A percentile compares a stretch with the other conserved stretches of the same genome.
These are phyloP conservation scores for Furcasterigmium furcatum DNA, from an alignment of 2,329 filamentous ascomycete species.

Conservation along the genomic window DNA sequence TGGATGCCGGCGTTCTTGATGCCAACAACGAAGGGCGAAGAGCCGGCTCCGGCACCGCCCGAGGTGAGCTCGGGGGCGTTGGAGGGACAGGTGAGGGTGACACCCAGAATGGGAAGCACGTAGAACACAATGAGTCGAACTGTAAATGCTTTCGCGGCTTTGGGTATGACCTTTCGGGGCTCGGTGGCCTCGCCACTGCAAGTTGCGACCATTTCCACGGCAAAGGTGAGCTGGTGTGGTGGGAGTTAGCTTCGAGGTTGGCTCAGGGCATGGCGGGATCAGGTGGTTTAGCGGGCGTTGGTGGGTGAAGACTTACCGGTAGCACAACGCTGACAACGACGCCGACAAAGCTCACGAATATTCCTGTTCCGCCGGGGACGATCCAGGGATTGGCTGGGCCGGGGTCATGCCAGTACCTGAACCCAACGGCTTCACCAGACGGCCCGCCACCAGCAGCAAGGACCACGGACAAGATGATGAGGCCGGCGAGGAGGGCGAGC, in stretches of 20 bases:
- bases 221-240: too few species aligned
- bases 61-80: slow-evolving; percentile 23
- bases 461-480: slow-evolving; percentile 74
- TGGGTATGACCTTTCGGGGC: slow-evolving; percentile 1
- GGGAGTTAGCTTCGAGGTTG: too few species aligned
- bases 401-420: slow-evolving; percentile 66
- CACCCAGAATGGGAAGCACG: slow-evolving; percentile 41
- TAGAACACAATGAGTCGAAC: neutral
- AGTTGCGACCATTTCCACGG: slow-evolving; percentile 3
- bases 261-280: too few species aligned
- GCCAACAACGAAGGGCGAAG: slow-evolving; percentile 61
- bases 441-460: slow-evolving; percentile 68
- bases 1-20: slow-evolving; percentile 57
- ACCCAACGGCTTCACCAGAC: slow-evolving; percentile 66
- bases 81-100: slow-evolving; percentile 29
- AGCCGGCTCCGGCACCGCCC: slow-evolving; percentile 23
- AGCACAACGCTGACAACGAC: slow-evolving; percentile 68
- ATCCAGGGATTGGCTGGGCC: slow-evolving; percentile 67
- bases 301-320: slow-evolving; percentile 64
- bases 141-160: slow-evolving; percentile 1
- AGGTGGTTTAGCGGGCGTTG: too few species aligned
- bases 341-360: slow-evolving; percentile 68
- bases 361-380: slow-evolving; percentile 48
- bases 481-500: slow-evolving; percentile 69
- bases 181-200: slow-evolving; percentile 3